A percentile compares a stretch with the other conserved stretches of the same genome.
phyloP scores from a whole-genome alignment of 495 filamentous ascomycete genomes.

The Gamarada debralockiae region DNA sequence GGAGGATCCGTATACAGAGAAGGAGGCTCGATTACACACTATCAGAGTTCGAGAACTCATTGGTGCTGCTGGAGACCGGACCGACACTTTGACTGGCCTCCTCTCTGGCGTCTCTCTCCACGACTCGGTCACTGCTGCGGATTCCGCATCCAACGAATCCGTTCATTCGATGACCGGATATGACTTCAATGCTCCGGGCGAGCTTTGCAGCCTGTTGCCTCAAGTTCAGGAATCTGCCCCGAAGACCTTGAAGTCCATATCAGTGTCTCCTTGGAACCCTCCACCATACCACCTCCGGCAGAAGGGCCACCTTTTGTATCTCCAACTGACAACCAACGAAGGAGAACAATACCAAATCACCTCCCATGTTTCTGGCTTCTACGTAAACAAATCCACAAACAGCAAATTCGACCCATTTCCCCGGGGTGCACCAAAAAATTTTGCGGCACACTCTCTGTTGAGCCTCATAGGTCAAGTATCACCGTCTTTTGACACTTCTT shows the following conservation, averaged over 20 bases:
- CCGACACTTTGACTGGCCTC: conserved; percentile 85
- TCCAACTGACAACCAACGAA: conserved; percentile 83
- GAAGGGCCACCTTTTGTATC: conserved; percentile 89
- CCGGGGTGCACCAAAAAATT: conserved; percentile 61
- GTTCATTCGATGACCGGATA: conserved; percentile 58
- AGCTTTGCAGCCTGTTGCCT: conserved; percentile 68
- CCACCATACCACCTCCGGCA: conserved; percentile 86
- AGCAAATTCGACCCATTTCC: conserved; percentile 89
- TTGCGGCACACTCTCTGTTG: conserved; percentile 80
- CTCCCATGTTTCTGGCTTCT: conserved; percentile 90
- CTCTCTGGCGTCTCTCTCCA: conserved; percentile 84
- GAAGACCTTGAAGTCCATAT: conserved; percentile 85
- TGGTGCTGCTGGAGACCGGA: conserved; percentile 82
- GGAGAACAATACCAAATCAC: conserved; percentile 93
- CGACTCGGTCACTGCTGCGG: conserved; percentile 60
- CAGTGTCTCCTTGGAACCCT: conserved; percentile 93
- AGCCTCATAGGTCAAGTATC: conserved; percentile 73
- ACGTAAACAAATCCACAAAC: conserved; percentile 88
- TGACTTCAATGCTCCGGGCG: conserved; percentile 65
- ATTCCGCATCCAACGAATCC: conserved; percentile 31
- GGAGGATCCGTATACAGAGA: conserved; percentile 97
- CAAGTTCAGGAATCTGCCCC: conserved; percentile 58
- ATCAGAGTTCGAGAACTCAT: conserved; percentile 88
- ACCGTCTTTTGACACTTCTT: conserved; percentile 72
- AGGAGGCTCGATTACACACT: conserved; percentile 93